These are phyloP conservation scores for Solanum habrochaites DNA, from an alignment of 257 asterid genomes.

Conservation along the genomic window DNA sequence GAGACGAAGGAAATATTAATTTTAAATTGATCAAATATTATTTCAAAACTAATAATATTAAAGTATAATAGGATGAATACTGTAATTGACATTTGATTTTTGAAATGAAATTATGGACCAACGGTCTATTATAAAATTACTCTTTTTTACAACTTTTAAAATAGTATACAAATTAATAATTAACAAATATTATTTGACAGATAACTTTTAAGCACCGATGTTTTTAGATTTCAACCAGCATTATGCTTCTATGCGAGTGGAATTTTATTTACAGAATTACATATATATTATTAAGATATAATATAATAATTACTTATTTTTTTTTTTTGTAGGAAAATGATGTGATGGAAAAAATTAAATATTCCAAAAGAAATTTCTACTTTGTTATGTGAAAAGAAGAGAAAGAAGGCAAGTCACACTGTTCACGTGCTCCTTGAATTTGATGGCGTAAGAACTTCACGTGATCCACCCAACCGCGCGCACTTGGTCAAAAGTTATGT, in stretches of 20 bases:
- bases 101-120: not conserved
- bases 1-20: too few species aligned
- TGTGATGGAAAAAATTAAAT: not conserved
- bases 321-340: not conserved
- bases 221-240: not conserved
- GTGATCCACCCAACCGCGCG: not conserved
- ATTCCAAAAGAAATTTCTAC: not conserved
- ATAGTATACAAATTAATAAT: too few species aligned
- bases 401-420: conserved; percentile 7
- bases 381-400: not conserved
- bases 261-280: not conserved
- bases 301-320: too few species aligned
- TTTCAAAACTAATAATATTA: too few species aligned
- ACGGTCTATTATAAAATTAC: too few species aligned
- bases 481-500: not conserved
- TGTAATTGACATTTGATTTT: too few species aligned
- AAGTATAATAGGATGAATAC: too few species aligned
- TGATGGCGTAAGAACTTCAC: not conserved
- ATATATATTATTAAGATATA: not conserved
- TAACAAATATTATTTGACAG: not conserved
- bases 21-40: too few species aligned
- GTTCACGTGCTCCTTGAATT: conserved; percentile 37
- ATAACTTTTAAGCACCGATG: not conserved
- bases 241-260: not conserved
- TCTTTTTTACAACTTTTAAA: too few species aligned